Evolutionary conservation across 805 yeast species (phyloP).

Genomic region (Candida yuanshanica): DNA sequence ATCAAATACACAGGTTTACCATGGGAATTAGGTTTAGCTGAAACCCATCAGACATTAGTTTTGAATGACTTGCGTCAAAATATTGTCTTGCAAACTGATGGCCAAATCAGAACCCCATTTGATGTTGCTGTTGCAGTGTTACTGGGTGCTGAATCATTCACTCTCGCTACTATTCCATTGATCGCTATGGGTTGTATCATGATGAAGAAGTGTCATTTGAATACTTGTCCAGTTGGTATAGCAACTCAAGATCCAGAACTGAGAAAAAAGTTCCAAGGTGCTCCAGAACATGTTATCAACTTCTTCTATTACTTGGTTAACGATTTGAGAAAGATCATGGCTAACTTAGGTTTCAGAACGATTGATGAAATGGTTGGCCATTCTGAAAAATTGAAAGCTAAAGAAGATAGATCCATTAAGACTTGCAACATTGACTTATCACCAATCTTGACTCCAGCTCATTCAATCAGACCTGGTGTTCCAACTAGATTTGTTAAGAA

Average conservation of each 20-base stretch:
- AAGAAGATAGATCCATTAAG: constrained; percentile 86
- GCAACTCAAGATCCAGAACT: constrained; percentile 97
- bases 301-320: constrained; percentile 93
- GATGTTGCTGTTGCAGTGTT: constrained; percentile 95
- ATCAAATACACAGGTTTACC: constrained; percentile 97
- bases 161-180: constrained; percentile 94
- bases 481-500: constrained; percentile 88
- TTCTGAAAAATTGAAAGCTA: constrained; percentile 81
- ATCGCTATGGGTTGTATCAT: constrained; percentile 97
- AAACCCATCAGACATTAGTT: constrained; percentile 95
- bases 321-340: constrained; percentile 90
- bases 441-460: constrained; percentile 96
- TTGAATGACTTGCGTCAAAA: constrained; percentile 94
- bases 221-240: constrained; percentile 96
- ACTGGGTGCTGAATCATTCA: constrained; percentile 98
- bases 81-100: constrained; percentile 96
- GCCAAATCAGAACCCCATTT: constrained; percentile 94
- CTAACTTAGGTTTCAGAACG: constrained; percentile 89
- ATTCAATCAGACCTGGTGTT: constrained; percentile 92
- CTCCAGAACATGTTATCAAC: constrained; percentile 97
- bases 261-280: constrained; percentile 88
- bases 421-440: constrained; percentile 86
- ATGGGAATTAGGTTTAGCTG: constrained; percentile 98
- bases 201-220: constrained; percentile 92
- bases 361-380: constrained; percentile 98